phyloP scores from a whole-genome alignment of 371 early-diverging fungal species.

The Capillidium rhysosporum region DNA sequence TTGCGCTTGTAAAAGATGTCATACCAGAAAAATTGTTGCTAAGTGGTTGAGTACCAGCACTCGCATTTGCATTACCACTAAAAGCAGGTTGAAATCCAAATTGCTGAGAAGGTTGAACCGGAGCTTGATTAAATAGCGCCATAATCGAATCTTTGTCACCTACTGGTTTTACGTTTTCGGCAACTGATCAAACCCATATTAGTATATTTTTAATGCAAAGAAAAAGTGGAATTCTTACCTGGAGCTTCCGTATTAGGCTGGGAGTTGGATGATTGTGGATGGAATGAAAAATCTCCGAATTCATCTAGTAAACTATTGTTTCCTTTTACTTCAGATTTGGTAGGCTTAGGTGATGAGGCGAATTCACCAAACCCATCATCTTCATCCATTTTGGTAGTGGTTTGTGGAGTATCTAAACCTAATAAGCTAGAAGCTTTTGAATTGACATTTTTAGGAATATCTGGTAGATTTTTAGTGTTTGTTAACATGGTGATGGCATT shows the following conservation, averaged over 20 bases:
- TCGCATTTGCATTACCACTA: too few species aligned
- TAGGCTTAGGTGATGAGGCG: not conserved
- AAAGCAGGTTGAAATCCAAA: too few species aligned
- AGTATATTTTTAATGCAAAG: not conserved
- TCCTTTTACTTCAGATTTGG: not conserved
- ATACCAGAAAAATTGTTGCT: too few species aligned
- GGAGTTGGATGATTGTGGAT: not conserved
- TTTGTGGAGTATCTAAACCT: not conserved
- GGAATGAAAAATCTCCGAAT: constrained; percentile 4
- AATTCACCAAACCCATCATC: not conserved
- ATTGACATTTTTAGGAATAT: not conserved
- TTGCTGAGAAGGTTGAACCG: not conserved
- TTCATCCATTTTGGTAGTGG: not conserved
- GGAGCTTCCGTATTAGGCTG: not conserved
- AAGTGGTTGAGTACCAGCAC: too few species aligned
- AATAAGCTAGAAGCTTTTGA: not conserved
- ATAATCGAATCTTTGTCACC: constrained; percentile 4
- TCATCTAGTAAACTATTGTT: not conserved
- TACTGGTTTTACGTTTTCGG: not conserved
- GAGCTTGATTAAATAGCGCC: not conserved
- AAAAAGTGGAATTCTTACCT: not conserved
- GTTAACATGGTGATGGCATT: constrained; percentile 7
- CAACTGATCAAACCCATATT: not conserved
- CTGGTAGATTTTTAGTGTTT: not conserved
- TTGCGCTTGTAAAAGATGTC: too few species aligned